Evolutionary conservation across 495 filamentous ascomycete genomes (phyloP).

Genomic region (Neurospora sp.): DNA sequence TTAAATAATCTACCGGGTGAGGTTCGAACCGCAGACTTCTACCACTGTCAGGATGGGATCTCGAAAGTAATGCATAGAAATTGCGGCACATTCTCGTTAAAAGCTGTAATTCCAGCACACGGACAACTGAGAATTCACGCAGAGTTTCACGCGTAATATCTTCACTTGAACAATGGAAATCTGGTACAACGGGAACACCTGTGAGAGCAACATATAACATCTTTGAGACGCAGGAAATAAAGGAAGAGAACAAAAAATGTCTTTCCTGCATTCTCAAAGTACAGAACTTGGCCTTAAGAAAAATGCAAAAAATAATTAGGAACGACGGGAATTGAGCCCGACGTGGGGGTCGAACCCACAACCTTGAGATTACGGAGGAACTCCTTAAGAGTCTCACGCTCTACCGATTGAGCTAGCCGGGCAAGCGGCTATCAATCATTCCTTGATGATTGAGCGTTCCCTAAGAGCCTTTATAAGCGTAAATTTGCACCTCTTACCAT

Average conservation of each 20-base stretch:
- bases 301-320: background rate
- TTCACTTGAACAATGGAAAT: background rate
- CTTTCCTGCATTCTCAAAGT: background rate
- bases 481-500: no score
- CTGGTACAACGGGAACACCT: no score
- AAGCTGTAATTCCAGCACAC: background rate
- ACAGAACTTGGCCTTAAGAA: background rate
- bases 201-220: no score
- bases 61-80: background rate
- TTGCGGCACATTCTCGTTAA: no score
- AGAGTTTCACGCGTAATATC: background rate
- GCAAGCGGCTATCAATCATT: background rate
- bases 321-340: background rate
- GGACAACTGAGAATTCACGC: background rate
- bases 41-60: background rate
- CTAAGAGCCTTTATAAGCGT: background rate
- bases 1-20: background rate
- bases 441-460: background rate
- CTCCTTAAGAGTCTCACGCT: constrained; percentile 61
- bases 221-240: no score
- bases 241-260: background rate
- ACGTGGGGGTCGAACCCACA: background rate
- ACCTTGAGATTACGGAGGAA: background rate
- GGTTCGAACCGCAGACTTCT: background rate
- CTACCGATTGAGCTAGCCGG: constrained; percentile 62